Evolutionary conservation across 176 grass and related monocot genomes (phyloP).

Genomic region (Phragmites australis): DNA sequence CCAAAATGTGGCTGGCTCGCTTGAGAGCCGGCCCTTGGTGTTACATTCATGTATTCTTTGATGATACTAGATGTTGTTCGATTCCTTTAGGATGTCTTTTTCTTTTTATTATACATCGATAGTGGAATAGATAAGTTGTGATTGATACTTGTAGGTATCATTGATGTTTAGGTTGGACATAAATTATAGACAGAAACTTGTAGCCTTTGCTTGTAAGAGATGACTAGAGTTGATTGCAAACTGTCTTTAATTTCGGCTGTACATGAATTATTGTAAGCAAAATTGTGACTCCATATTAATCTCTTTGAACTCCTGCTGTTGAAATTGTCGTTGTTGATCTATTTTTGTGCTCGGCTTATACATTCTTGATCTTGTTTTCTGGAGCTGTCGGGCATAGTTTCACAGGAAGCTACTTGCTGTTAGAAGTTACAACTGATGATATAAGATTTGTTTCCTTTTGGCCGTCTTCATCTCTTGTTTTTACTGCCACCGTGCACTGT

Average conservation of each 20-base stretch:
- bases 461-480: not conserved
- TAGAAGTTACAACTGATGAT: not conserved
- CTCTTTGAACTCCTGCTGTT: not conserved
- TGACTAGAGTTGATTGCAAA: slow-evolving; percentile 27
- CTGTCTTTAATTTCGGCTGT: slow-evolving; percentile 22
- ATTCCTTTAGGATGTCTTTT: slow-evolving; percentile 44
- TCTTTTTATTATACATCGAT: slow-evolving; percentile 41
- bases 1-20: slow-evolving; percentile 39
- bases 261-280: slow-evolving; percentile 31
- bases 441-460: not conserved
- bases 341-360: not conserved
- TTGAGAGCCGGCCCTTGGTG: slow-evolving; percentile 39
- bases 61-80: slow-evolving; percentile 36
- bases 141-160: slow-evolving; percentile 41
- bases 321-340: not conserved
- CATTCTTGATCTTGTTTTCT: not conserved
- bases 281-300: not conserved
- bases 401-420: not conserved
- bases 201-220: slow-evolving; percentile 50
- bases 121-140: slow-evolving; percentile 36
- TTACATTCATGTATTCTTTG: slow-evolving; percentile 52
- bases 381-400: not conserved
- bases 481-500: not conserved
- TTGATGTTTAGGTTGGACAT: slow-evolving; percentile 51
- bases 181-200: slow-evolving; percentile 27